phyloP scores from a whole-genome alignment of 805 yeast genomes.

The Dipodascus albidus region DNA sequence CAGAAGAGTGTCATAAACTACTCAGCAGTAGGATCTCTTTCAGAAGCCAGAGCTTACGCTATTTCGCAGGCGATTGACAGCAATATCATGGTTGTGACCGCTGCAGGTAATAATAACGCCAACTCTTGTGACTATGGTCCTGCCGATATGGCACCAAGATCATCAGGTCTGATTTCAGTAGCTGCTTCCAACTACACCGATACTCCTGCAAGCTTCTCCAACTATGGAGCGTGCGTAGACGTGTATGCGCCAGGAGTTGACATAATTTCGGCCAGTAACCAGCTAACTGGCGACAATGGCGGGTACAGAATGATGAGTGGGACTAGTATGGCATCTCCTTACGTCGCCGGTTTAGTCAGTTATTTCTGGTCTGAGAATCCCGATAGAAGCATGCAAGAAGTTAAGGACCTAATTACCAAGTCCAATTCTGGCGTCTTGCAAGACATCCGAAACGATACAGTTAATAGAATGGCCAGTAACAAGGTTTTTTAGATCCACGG shows the following conservation, averaged over 20 bases:
- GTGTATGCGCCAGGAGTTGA: constrained; percentile 94
- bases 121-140: constrained; percentile 93
- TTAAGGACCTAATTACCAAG: constrained; percentile 10
- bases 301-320: constrained; percentile 44
- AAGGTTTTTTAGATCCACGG: constrained; percentile 6
- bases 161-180: constrained; percentile 56
- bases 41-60: constrained; percentile 77
- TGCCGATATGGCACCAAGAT: constrained; percentile 44
- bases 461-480: constrained; percentile 16
- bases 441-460: constrained; percentile 11
- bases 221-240: constrained; percentile 92
- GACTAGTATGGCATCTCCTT: constrained; percentile 98
- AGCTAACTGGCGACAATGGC: constrained; percentile 16
- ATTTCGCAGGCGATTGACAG: constrained; percentile 82
- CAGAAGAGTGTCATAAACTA: constrained; percentile 45
- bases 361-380: constrained; percentile 85
- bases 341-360: constrained; percentile 82
- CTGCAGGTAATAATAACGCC: constrained; percentile 90
- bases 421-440: constrained; percentile 9
- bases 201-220: constrained; percentile 88
- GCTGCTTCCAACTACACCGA: constrained; percentile 91
- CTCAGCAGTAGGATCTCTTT: constrained; percentile 91
- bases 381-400: constrained; percentile 23
- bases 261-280: constrained; percentile 44
- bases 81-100: constrained; percentile 88